Conservation (phyloP, 345 rosid species). For the Luvunga scandens region DNA sequence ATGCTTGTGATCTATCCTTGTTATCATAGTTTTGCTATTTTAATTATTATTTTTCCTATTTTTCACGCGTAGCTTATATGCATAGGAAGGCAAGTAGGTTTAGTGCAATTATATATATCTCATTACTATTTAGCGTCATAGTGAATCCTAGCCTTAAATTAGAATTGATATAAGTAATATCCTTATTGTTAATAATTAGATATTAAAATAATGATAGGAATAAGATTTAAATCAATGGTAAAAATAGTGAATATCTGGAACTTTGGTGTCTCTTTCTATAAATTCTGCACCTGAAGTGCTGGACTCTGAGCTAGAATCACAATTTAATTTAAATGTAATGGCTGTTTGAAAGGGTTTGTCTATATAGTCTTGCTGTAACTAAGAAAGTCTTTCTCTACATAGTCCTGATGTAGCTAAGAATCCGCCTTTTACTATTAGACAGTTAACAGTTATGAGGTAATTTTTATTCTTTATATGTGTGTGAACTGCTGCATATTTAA, state of each 20-base stretch:
- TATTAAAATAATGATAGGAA: background rate
- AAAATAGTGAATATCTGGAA: background rate
- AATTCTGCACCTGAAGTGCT: background rate
- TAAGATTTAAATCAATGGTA: background rate
- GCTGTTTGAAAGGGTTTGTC: background rate
- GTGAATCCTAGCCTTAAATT: background rate
- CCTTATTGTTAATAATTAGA: background rate
- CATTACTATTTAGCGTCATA: background rate
- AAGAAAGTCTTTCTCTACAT: background rate
- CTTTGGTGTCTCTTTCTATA: background rate
- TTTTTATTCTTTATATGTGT: background rate
- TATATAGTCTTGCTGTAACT: background rate
- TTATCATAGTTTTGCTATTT: background rate
- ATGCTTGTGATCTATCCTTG: background rate
- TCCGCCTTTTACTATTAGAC: background rate
- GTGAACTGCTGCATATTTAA: background rate
- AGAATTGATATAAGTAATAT: background rate
- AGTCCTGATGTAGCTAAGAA: background rate
- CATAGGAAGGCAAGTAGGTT: slow-evolving; percentile 2
- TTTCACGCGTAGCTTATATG: background rate
- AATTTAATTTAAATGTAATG: background rate
- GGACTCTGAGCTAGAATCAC: background rate
- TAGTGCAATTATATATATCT: background rate
- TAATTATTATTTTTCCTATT: background rate
- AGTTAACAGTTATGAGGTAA: background rate